A percentile compares a stretch with the other conserved stretches of the same genome.
Evolutionary conservation across 1,284 basidiomycete genomes (phyloP).

Genomic region (Cystobasidium slooffiae): DNA sequence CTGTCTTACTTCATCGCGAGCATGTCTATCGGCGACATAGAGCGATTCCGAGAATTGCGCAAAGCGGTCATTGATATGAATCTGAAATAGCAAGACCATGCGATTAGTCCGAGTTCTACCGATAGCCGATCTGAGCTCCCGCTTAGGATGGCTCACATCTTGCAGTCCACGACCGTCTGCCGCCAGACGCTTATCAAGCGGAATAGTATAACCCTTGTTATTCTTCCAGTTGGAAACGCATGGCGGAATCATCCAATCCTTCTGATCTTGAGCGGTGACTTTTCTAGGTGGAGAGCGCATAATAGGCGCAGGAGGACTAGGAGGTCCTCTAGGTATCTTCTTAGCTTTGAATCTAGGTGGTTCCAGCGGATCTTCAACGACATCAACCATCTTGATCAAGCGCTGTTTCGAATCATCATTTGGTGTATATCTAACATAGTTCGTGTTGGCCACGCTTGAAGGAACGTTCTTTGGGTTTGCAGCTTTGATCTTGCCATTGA

Average conservation of each 20-base stretch:
- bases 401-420: slow-evolving; percentile 82
- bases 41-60: slow-evolving; percentile 97
- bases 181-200: slow-evolving; percentile 95
- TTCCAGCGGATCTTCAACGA: slow-evolving; percentile 95
- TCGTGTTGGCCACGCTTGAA: slow-evolving; percentile 65
- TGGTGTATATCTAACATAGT: slow-evolving; percentile 95
- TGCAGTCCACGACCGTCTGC: slow-evolving; percentile 96
- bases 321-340: slow-evolving; percentile 94
- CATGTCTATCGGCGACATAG: slow-evolving; percentile 95
- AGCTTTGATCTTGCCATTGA: slow-evolving; percentile 94
- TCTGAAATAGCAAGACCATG: slow-evolving; percentile 60
- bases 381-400: slow-evolving; percentile 98
- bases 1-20: slow-evolving; percentile 95
- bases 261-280: slow-evolving; percentile 94
- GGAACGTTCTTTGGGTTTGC: slow-evolving; percentile 71
- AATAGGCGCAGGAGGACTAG: slow-evolving; percentile 95
- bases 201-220: slow-evolving; percentile 99
- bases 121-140: not conserved
- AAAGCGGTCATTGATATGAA: slow-evolving; percentile 99
- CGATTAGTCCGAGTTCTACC: slow-evolving; percentile 1
- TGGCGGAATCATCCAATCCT: slow-evolving; percentile 99
- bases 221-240: slow-evolving; percentile 99
- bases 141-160: slow-evolving; percentile 70
- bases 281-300: slow-evolving; percentile 93
- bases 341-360: slow-evolving; percentile 97